Evolutionary conservation across 164 flowering plant genomes (phyloP).

Genomic region (Platanus orientalis): DNA sequence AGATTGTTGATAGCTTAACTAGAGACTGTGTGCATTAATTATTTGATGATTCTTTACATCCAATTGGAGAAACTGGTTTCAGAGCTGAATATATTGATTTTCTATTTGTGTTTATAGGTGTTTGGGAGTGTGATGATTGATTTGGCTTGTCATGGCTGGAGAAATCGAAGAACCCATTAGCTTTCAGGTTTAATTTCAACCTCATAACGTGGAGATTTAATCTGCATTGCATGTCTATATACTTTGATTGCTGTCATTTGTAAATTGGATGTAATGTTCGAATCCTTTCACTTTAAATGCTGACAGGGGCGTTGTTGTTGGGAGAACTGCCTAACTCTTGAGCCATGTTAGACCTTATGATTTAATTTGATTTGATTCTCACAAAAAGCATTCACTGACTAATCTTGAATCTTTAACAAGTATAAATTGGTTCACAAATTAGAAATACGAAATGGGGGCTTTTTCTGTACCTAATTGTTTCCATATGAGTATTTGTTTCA

Average conservation of each 20-base stretch:
- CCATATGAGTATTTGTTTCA: neutral
- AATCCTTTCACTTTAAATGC: no score
- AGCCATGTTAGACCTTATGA: neutral
- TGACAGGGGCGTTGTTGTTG: neutral
- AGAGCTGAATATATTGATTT: neutral
- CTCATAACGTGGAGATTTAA: neutral
- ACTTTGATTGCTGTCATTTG: neutral
- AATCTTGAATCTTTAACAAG: neutral
- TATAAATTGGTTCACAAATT: no score
- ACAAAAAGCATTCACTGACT: neutral
- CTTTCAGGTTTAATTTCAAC: slow-evolving; percentile 39
- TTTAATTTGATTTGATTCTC: neutral
- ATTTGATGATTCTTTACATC: neutral
- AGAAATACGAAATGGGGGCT: no score
- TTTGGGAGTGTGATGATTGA: slow-evolving; percentile 18
- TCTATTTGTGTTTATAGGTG: slow-evolving; percentile 11
- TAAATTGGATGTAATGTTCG: no score
- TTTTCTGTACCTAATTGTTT: neutral
- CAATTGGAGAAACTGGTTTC: neutral
- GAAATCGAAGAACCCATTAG: slow-evolving; percentile 47
- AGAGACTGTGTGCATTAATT: neutral
- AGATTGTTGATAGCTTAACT: neutral
- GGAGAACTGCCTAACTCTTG: neutral
- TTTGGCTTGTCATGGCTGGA: slow-evolving; percentile 42
- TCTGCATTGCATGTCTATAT: neutral